Evolutionary conservation across 441 rosid species (phyloP).

Genomic region (Eruca vesicaria): DNA sequence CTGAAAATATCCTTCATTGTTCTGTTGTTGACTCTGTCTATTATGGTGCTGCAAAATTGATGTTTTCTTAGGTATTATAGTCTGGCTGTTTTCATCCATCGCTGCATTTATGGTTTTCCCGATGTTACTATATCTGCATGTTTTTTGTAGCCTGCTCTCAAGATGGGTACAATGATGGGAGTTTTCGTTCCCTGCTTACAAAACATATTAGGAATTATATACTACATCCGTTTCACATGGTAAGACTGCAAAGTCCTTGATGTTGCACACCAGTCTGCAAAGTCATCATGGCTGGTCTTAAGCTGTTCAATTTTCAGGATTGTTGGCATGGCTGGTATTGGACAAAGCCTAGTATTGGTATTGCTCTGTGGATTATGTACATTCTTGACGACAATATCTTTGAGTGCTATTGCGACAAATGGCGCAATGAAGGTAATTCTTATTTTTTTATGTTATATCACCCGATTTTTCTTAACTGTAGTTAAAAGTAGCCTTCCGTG

Average conservation of each 20-base stretch:
- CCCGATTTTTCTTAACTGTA: not conserved
- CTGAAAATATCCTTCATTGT: conserved; percentile 23
- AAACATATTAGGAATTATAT: conserved; percentile 96
- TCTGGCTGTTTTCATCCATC: not conserved
- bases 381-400: conserved; percentile 86
- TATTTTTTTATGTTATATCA: conserved; percentile 1
- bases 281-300: conserved; percentile 21
- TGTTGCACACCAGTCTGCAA: conserved; percentile 18
- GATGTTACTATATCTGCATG: conserved; percentile 32
- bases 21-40: conserved; percentile 20
- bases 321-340: conserved; percentile 98
- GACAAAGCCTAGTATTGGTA: conserved; percentile 77
- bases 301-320: conserved; percentile 57
- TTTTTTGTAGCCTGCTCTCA: conserved; percentile 67
- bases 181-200: conserved; percentile 98
- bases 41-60: conserved; percentile 20
- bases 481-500: conserved; percentile 5
- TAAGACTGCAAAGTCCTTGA: conserved; percentile 35
- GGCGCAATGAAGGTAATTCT: conserved; percentile 95
- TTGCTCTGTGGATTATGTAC: conserved; percentile 93
- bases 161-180: conserved; percentile 99
- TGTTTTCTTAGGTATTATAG: conserved; percentile 13
- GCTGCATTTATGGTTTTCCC: conserved; percentile 6
- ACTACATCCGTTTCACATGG: conserved; percentile 99
- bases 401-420: conserved; percentile 99